Conservation (phyloP, 2,329 filamentous ascomycete species). For the Cercospora beticola region DNA sequence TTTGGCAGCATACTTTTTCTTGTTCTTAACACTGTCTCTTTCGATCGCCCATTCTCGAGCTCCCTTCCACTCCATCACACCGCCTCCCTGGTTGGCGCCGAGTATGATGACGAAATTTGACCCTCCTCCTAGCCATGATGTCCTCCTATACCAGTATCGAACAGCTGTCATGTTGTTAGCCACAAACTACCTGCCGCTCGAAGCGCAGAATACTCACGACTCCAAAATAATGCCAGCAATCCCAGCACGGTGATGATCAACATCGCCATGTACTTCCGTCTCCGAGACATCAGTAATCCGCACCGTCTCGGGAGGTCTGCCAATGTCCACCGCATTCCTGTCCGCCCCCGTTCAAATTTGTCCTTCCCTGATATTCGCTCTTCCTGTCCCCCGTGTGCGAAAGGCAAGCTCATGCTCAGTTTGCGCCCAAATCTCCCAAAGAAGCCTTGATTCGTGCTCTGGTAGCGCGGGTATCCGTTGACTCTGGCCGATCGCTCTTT, state of each 20-base stretch:
- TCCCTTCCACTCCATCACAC: conserved; percentile 99
- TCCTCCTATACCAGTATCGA: conserved; percentile 65
- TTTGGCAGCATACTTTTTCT: conserved; percentile 77
- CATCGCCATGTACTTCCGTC: conserved; percentile 33
- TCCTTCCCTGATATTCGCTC: conserved; percentile 70
- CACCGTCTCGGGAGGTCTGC: conserved; percentile 30
- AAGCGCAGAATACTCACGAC: conserved; percentile 25
- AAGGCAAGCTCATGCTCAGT: conserved; percentile 73
- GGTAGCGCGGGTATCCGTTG: conserved; percentile 71
- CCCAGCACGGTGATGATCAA: conserved; percentile 27
- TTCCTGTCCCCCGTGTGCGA: conserved; percentile 54
- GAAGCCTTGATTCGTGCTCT: conserved; percentile 78
- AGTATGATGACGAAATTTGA: conserved; percentile 91
- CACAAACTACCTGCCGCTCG: background rate
- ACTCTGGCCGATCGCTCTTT: conserved; percentile 73
- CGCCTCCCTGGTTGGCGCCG: conserved; percentile 89
- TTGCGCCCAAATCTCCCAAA: conserved; percentile 80
- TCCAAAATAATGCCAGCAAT: conserved; percentile 30
- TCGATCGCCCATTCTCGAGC: conserved; percentile 97
- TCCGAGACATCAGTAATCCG: conserved; percentile 33
- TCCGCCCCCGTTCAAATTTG: conserved; percentile 61
- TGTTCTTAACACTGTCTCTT: conserved; percentile 92
- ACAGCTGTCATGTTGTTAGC: conserved; percentile 49
- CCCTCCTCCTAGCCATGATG: conserved; percentile 73
- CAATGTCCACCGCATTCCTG: conserved; percentile 12